Percentiles rank a stretch among this genome's conserved stretches.
phyloP scores from a whole-genome alignment of 2,329 filamentous ascomycete genomes.

The Penicillium sp. region DNA sequence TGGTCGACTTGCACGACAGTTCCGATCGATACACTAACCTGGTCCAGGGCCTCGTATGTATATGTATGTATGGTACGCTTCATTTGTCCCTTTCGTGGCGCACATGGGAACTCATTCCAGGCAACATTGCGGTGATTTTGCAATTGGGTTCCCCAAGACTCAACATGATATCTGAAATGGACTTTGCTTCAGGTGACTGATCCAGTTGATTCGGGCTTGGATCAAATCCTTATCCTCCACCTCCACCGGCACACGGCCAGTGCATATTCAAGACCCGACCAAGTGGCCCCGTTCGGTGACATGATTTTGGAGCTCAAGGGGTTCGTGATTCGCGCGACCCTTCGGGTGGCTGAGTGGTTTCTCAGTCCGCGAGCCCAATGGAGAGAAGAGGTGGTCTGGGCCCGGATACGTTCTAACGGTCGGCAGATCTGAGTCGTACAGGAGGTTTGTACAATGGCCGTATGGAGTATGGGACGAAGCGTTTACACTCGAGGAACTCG shows the following conservation, averaged over 20 bases:
- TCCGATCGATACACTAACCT: too few relatives aligned
- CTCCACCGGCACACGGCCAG: conserved; percentile 15
- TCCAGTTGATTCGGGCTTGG: conserved; percentile 15
- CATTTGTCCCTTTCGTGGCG: too few relatives aligned
- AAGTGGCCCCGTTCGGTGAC: conserved; percentile 11
- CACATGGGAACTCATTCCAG: too few relatives aligned
- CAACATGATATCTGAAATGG: neutral
- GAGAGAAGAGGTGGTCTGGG: conserved; percentile 12
- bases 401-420: neutral
- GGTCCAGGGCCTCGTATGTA: too few relatives aligned
- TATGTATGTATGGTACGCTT: too few relatives aligned
- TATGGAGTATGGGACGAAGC: too few relatives aligned
- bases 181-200: conserved; percentile 7
- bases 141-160: neutral
- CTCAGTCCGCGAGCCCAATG: conserved; percentile 2
- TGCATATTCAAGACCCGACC: conserved; percentile 18
- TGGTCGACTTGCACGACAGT: too few relatives aligned
- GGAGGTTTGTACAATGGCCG: too few relatives aligned
- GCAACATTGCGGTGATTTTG: too few relatives aligned
- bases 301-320: conserved; percentile 1
- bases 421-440: too few relatives aligned
- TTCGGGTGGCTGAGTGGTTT: conserved; percentile 5
- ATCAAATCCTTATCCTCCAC: conserved; percentile 10
- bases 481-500: too few relatives aligned
- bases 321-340: conserved; percentile 14